Evolutionary conservation across 176 grass and related monocot genomes (phyloP), one percentile per base, ranked within the genome.

Genomic region (Oryza officinalis): DNA sequence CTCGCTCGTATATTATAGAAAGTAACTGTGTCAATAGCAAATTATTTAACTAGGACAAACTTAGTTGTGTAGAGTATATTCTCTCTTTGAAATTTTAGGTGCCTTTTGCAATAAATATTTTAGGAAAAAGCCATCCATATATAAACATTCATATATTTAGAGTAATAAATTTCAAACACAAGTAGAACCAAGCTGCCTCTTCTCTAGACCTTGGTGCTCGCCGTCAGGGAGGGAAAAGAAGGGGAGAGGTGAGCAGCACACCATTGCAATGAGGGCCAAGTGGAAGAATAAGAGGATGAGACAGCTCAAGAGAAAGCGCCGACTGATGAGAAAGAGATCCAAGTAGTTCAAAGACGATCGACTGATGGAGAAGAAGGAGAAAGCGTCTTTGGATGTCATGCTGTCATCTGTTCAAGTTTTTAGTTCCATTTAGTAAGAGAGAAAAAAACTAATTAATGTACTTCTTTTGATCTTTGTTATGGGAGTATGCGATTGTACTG

Each of bases 241-340:
- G 80, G 15, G 17, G 70, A 18, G 27, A 27, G 68, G 68, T 6
- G 54, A 72, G 65, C 49, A 20, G 65, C 8, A 20, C 22, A 1
- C 72, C 49, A 54, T 41, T 67, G 74, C 67, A 54, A 88, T 88
- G 86, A 88, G 86, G 86, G 80, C 86, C 67, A 88, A 90, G 85
- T 93, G 88, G 88, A 90, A 93, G 91, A 89, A 93, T 85, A 93
- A 93, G 85, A 76, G 88, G 23, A 93, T 93, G 88, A 93, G 77
- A 81, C 79, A 88, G 23, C 88, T 90, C 72, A 89, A 92, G 92
- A 90, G 87, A 70, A 92, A 92, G 84, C 87, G 87, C 65, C 57
- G 87, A 78, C 89, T 89, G 87, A 92, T 92, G 90, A 92, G 87
- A 75, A 83, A 88, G 86, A 77, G 90, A 75, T 92, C 86, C 20